A percentile compares a stretch with the other conserved stretches of the same genome.
Conservation (phyloP, 345 rosid species). For the Cardamine resedifolia region DNA sequence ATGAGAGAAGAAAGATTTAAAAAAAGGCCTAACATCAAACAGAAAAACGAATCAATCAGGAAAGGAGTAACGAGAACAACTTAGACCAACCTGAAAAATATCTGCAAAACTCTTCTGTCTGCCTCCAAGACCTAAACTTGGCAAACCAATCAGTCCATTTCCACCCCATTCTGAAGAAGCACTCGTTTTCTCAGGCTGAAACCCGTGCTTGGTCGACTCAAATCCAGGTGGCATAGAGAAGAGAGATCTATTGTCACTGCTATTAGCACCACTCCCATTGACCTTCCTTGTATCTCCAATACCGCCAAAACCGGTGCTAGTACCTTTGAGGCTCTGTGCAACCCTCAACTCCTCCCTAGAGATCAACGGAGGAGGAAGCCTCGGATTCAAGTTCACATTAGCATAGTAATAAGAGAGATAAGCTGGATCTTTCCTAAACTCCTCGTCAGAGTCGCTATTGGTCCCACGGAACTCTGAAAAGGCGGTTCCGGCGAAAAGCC, state of each 20-base stretch:
- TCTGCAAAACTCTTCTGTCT: slow-evolving; percentile 83
- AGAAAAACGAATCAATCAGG: too few species aligned
- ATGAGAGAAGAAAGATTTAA: too few species aligned
- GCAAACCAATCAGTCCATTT: slow-evolving; percentile 82
- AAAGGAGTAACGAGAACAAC: too few species aligned
- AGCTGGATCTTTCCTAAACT: slow-evolving; percentile 79
- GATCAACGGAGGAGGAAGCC: slow-evolving; percentile 83
- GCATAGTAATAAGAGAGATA: slow-evolving; percentile 74
- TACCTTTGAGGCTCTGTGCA: slow-evolving; percentile 60
- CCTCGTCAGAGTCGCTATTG: slow-evolving; percentile 36
- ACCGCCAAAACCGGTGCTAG: slow-evolving; percentile 45
- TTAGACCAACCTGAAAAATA: slow-evolving; percentile 69
- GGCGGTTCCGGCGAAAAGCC: slow-evolving; percentile 31
- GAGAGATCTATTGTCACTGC: slow-evolving; percentile 39
- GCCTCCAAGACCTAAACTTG: slow-evolving; percentile 61
- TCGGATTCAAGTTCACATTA: slow-evolving; percentile 77
- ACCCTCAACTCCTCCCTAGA: slow-evolving; percentile 86
- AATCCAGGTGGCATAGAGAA: slow-evolving; percentile 77
- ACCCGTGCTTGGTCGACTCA: slow-evolving; percentile 45
- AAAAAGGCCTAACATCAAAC: too few species aligned
- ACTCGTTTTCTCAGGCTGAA: slow-evolving; percentile 33
- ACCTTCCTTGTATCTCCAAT: slow-evolving; percentile 67
- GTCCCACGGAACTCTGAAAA: too few species aligned
- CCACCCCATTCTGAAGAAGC: slow-evolving; percentile 77
- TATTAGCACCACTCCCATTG: slow-evolving; percentile 27